Conservation (phyloP, 2,329 filamentous ascomycete species). For the Fusarium globosum region DNA sequence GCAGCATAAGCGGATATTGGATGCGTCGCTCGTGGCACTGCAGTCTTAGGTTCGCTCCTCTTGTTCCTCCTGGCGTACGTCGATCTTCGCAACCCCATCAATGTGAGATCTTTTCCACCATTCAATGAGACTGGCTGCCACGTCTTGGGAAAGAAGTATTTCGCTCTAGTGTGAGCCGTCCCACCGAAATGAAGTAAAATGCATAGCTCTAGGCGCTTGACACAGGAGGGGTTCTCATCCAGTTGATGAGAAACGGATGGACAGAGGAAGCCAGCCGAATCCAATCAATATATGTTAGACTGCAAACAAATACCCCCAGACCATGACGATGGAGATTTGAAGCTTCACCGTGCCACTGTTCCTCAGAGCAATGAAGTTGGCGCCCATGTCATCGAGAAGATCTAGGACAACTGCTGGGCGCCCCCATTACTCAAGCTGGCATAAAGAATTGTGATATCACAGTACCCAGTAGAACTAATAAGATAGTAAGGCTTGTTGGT, state of each 20-base stretch:
- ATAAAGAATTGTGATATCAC: neutral
- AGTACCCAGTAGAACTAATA: neutral
- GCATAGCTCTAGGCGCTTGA: neutral
- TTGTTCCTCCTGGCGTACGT: neutral
- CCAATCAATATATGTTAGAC: neutral
- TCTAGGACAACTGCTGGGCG: neutral
- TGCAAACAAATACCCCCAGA: fast-evolving
- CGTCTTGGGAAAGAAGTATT: neutral
- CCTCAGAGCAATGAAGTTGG: neutral
- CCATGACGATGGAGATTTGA: neutral
- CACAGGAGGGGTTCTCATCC: neutral
- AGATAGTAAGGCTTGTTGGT: neutral
- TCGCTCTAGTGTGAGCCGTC: neutral
- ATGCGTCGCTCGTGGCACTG: too few species aligned
- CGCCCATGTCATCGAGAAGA: neutral
- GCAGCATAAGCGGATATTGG: neutral
- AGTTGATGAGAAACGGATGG: neutral
- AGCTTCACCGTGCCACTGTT: neutral
- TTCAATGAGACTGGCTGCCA: neutral
- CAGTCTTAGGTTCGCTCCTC: too few species aligned
- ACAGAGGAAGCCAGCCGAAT: neutral
- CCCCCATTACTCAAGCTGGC: too few species aligned
- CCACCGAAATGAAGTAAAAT: neutral
- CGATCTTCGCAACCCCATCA: neutral
- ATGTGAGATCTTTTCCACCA: neutral